phyloP scores from a whole-genome alignment of 352 stramenopile species.

The Phytophthora boehmeriae region DNA sequence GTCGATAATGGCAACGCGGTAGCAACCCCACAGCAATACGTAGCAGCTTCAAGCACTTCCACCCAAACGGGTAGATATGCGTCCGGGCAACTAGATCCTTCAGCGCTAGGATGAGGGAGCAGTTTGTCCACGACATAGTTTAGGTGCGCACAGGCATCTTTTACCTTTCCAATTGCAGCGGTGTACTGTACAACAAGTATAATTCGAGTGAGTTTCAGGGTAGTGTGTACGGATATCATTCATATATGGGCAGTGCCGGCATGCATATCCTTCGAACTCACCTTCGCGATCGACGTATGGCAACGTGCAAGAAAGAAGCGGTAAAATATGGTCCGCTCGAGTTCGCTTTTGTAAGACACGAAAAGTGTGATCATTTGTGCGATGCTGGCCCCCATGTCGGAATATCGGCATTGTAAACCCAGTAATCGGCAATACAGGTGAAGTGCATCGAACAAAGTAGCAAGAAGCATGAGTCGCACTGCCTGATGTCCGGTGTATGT shows the following conservation, averaged over 20 bases:
- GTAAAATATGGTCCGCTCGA: slow-evolving; percentile 56
- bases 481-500: slow-evolving; percentile 37
- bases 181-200: slow-evolving; percentile 49
- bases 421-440: slow-evolving; percentile 66
- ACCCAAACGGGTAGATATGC: slow-evolving; percentile 60
- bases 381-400: slow-evolving; percentile 66
- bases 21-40: slow-evolving; percentile 49
- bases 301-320: slow-evolving; percentile 58
- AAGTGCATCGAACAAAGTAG: slow-evolving; percentile 73
- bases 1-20: slow-evolving; percentile 11
- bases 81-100: slow-evolving; percentile 49
- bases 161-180: slow-evolving; percentile 53
- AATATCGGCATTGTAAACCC: slow-evolving; percentile 62
- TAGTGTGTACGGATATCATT: neutral
- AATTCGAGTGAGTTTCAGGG: neutral
- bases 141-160: slow-evolving; percentile 59
- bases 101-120: slow-evolving; percentile 36
- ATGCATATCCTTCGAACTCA: slow-evolving; percentile 18
- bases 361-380: slow-evolving; percentile 69
- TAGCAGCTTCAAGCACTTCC: slow-evolving; percentile 57
- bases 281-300: slow-evolving; percentile 72
- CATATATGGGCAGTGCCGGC: neutral
- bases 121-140: slow-evolving; percentile 59
- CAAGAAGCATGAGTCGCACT: slow-evolving; percentile 56
- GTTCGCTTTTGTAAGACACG: slow-evolving; percentile 41